Conservation (phyloP, 257 asterid genomes). For the Primulina eburnea region DNA sequence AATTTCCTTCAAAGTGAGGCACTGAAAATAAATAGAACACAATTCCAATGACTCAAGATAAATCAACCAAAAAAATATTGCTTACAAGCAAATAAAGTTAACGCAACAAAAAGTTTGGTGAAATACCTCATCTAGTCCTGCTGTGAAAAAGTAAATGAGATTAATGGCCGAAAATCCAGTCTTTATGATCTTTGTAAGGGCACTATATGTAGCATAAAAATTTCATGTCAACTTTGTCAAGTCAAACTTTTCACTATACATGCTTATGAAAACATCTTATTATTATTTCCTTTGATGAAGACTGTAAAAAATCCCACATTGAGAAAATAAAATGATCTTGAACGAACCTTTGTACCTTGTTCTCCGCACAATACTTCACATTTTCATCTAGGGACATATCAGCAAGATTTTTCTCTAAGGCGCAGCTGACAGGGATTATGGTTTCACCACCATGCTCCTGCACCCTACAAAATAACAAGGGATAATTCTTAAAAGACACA, state of each 20-base stretch:
- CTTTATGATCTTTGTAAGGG: conserved; percentile 89
- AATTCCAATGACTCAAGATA: background rate
- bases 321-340: too few relatives aligned
- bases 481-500: conserved; percentile 4
- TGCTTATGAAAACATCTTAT: too few relatives aligned
- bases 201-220: conserved; percentile 47
- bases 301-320: too few relatives aligned
- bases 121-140: conserved; percentile 99
- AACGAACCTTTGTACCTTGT: conserved; percentile 86
- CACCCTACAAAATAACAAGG: conserved; percentile 58
- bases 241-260: background rate
- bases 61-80: background rate
- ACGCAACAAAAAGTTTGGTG: background rate
- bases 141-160: conserved; percentile 96
- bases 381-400: conserved; percentile 86
- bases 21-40: background rate
- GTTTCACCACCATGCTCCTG: conserved; percentile 98
- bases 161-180: conserved; percentile 98
- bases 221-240: conserved; percentile 27
- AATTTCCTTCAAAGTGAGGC: background rate
- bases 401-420: conserved; percentile 81
- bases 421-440: conserved; percentile 91
- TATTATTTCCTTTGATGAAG: too few relatives aligned
- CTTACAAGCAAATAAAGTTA: background rate
- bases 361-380: conserved; percentile 91